Evolutionary conservation across 2,329 filamentous ascomycete genomes (phyloP).

Genomic region (Penicillium paneum): DNA sequence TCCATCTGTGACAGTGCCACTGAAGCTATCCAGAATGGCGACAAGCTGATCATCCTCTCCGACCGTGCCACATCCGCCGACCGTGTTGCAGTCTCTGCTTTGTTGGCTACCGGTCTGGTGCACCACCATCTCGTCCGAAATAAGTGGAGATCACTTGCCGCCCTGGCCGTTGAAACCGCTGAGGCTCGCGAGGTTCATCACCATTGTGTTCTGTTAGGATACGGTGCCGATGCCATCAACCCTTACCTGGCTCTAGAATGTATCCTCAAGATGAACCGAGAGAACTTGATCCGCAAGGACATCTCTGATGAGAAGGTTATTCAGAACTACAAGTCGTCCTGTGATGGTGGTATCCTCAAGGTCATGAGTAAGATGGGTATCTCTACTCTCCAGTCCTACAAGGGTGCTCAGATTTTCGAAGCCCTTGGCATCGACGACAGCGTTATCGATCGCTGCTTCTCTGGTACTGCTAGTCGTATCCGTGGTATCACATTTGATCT

Average conservation of each 20-base stretch:
- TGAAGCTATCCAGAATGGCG: slow-evolving; percentile 74
- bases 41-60: slow-evolving; percentile 84
- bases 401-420: slow-evolving; percentile 97
- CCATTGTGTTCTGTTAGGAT: slow-evolving; percentile 96
- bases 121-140: slow-evolving; percentile 94
- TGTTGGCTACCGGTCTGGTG: slow-evolving; percentile 86
- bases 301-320: slow-evolving; percentile 77
- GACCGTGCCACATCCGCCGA: slow-evolving; percentile 81
- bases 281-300: slow-evolving; percentile 89
- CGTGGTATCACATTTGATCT: slow-evolving; percentile 90
- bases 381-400: slow-evolving; percentile 92
- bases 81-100: slow-evolving; percentile 78
- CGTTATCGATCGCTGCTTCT: slow-evolving; percentile 92
- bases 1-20: slow-evolving; percentile 82
- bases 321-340: slow-evolving; percentile 94
- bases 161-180: slow-evolving; percentile 84
- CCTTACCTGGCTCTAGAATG: slow-evolving; percentile 95
- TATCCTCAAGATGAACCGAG: slow-evolving; percentile 92
- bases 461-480: slow-evolving; percentile 89
- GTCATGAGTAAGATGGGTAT: slow-evolving; percentile 99
- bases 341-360: slow-evolving; percentile 92
- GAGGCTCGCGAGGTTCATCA: slow-evolving; percentile 97
- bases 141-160: slow-evolving; percentile 88
- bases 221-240: slow-evolving; percentile 91
- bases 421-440: slow-evolving; percentile 88